Conservation (phyloP, 306 rosid genomes). For the Cercis canadensis region DNA sequence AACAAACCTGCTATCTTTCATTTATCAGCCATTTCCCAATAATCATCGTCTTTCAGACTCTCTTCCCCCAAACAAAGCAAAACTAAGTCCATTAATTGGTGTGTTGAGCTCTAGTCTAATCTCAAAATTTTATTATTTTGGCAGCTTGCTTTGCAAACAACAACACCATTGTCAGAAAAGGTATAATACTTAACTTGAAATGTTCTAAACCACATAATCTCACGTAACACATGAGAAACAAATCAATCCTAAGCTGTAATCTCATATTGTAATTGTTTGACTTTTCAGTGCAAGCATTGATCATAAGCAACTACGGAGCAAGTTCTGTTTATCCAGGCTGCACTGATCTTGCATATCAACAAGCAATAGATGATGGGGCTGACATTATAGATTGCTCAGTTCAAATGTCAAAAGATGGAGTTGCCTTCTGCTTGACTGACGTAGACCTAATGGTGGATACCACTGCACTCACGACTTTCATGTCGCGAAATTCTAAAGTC, state of each 20-base stretch:
- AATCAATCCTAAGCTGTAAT: slow-evolving; percentile 7
- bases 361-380: slow-evolving; percentile 74
- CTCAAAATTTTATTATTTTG: slow-evolving; percentile 30
- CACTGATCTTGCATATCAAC: slow-evolving; percentile 85
- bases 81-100: neutral
- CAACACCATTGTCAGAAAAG: slow-evolving; percentile 51
- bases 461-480: slow-evolving; percentile 61
- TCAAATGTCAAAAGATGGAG: slow-evolving; percentile 87
- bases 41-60: neutral
- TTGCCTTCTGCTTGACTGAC: slow-evolving; percentile 66
- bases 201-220: slow-evolving; percentile 8
- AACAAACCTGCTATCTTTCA: slow-evolving; percentile 3
- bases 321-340: slow-evolving; percentile 81
- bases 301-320: slow-evolving; percentile 82
- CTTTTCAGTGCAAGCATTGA: slow-evolving; percentile 58
- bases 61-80: neutral
- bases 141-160: slow-evolving; percentile 75
- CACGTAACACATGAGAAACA: neutral
- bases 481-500: slow-evolving; percentile 48
- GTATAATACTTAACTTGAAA: slow-evolving; percentile 41
- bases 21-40: neutral
- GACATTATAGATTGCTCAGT: slow-evolving; percentile 93
- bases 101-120: slow-evolving; percentile 24
- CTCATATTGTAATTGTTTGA: neutral
- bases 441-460: slow-evolving; percentile 60